Base-by-base conservation (phyloP, 345 rosid species). In the Bretschneidera sinensis region DNA sequence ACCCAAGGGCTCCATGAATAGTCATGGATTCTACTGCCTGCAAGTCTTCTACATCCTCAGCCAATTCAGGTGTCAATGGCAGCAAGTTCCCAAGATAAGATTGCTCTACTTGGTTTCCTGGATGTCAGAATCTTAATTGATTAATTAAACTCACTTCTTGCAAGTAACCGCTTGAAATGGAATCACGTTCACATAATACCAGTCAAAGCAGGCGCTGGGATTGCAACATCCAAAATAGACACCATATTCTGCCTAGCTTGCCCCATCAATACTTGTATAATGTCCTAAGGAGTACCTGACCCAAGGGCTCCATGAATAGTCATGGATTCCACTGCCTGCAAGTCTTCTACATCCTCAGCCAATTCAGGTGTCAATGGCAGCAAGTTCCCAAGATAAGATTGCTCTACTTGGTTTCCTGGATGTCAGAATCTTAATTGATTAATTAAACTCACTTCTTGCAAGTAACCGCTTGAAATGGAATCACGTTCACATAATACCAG, bases 201-300 rank as follows among this genome's bases (percentile, higher is more conserved):
- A 3, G 68, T 64, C 61, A 77, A 47, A 22, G 84, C 51, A 62
- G 92, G 88, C 57, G 83, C 81, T 17, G 98, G 97, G 86, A 92
- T 84, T 62, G 92, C 85, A 45, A 69, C 65, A 62, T 89, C 97
- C 59, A 92, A 55, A 74, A 78, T 85, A 57, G 84, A 51, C 33
- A 85, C 88, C 56, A 24, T 79, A 64, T 84, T 92, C 64, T 79
- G 92, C 77, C 97, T 83, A 62, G 77, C 81, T 74, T 82, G 88
- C 24, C 83, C 83, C 0, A 86, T 60, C 70, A 89, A 69, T 61
- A 83, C 74, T 68, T 84, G 84, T 47, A 84, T 71, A 49, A 84
- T 20, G 83, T 76, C 47, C 71, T 78, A 17, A 92, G 73, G 66
- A 84, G 85, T 72, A 83, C 57, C 19, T 82, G 71, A 53, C 83